Base-by-base conservation (phyloP, 257 asterid species). In the Rhazya stricta region DNA sequence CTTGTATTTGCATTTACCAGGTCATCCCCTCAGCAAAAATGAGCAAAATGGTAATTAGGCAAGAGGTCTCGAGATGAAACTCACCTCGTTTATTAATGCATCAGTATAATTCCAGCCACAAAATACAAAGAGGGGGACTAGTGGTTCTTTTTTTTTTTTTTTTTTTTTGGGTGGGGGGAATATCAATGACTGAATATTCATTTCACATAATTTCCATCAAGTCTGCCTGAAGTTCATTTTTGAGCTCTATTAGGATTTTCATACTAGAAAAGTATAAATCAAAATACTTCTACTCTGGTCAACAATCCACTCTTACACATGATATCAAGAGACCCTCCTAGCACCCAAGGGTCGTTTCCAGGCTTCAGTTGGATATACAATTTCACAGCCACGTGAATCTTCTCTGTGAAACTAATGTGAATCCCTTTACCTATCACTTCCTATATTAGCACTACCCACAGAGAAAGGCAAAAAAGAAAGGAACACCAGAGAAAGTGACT, bases 281-380 rank as follows among this genome's bases (percentile, higher is more conserved):
- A 9, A 51, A 51, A 37, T 8, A 51, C 37, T 34, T 62, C 30
- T 53, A 32, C 39, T 5, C 34, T 45, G 13, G 5, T 25, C 57
- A 25, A 46, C 4, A 69, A 13, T 4, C n/a, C 10, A 12, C 9
- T 43, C 41, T 18, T 29, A 29, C 39, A 46, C 23, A 27, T 46
- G 56, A 16, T 45, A 69, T 16, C 56, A 16, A 46, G 30, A 69
- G 27, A 16, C 9, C 60, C 58, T 21, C 58, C 16, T 51, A 19
- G 27, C 27, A 30, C 12, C 36, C n/a, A 27, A 7, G 30, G n/a
- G 48, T 32, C 51, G 5, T 13, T 41, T 71, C 34, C 43, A 19
- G 10, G 7, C 50, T 67, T 29, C 36, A 29, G 36, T 53, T 65
- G 51, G 58, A 69, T 77, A 61, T 77, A 77, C 81, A 62, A 34